Evolutionary conservation across 768 basidiomycete genomes (phyloP), one percentile per base, ranked within the genome.

Genomic region (Suillus alpinus): DNA sequence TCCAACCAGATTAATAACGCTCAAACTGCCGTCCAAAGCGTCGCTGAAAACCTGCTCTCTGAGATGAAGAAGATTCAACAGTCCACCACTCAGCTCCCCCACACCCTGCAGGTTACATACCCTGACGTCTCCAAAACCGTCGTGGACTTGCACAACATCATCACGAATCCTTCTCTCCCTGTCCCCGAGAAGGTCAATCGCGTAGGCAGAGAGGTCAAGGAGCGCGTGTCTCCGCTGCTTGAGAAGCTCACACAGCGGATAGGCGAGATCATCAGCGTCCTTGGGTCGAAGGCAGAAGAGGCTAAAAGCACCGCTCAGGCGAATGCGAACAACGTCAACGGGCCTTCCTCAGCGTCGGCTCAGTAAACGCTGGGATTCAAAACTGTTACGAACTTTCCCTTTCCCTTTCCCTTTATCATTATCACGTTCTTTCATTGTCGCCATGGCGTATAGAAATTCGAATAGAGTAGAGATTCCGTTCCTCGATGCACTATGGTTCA

Each of bases 41-140:
- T 91, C 40, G 86, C 87, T 40, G 83, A 88, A 62, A 83, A 75
- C 57, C 86, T 92, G 86, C 73, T 91, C 53, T 53, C 67, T 31
- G 88, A 92, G 65, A 79, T 93, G 52, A 81, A 86, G 65, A 87
- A 83, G 63, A 77, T 92, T 50, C 83, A 89, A 69, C 68, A 81
- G 9, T 84, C 87, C 13, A 84, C 86, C 32, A 69, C 81, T 14
- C 77, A 82, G 43, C 77, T 89, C 10, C 87, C 86, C 43, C 75
- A 83, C 0, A 83, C 85, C 20, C 76, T 90, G 63, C 83, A 87
- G 53, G 80, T 86, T 32, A 78, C 82, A 13, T 86, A 84, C 61
- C 73, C 79, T 13, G 84, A 86, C 34, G 69, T 91, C 44, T 76
- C 80, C 34, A 75, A 77, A 46, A 79, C 84, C 3, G 79, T 83